Evolutionary conservation across 179 eudicot genomes (phyloP).

Genomic region (Silene coronaria): DNA sequence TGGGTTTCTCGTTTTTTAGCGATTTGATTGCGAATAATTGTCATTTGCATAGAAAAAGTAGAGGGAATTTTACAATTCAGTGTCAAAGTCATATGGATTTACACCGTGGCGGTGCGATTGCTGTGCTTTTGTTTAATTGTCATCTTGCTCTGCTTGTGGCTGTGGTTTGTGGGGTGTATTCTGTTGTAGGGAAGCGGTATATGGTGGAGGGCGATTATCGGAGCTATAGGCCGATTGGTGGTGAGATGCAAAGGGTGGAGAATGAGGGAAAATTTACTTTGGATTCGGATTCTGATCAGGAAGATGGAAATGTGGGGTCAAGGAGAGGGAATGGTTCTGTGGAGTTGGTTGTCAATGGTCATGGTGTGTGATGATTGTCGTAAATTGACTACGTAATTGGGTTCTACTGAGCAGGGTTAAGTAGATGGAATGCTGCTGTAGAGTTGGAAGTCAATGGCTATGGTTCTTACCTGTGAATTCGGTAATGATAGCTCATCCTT

Average conservation of each 20-base stretch:
- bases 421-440: background rate
- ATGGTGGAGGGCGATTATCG: constrained; percentile 28
- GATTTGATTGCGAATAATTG: constrained; percentile 46
- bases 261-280: constrained; percentile 43
- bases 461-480: background rate
- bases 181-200: constrained; percentile 35
- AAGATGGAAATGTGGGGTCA: constrained; percentile 17
- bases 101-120: constrained; percentile 80
- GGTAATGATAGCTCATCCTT: background rate
- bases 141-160: constrained; percentile 75
- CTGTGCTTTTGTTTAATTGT: constrained; percentile 75
- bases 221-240: constrained; percentile 62
- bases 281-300: constrained; percentile 48
- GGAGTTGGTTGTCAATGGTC: constrained; percentile 40
- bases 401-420: background rate
- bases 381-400: background rate
- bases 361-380: constrained; percentile 17
- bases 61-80: constrained; percentile 62
- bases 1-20: constrained; percentile 68
- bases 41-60: constrained; percentile 34
- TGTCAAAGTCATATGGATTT: constrained; percentile 71
- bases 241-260: constrained; percentile 42
- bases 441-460: background rate
- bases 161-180: constrained; percentile 44
- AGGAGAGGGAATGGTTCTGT: constrained; percentile 35